phyloP scores from a whole-genome alignment of 1,284 basidiomycete species.

The Cerrena zonata region DNA sequence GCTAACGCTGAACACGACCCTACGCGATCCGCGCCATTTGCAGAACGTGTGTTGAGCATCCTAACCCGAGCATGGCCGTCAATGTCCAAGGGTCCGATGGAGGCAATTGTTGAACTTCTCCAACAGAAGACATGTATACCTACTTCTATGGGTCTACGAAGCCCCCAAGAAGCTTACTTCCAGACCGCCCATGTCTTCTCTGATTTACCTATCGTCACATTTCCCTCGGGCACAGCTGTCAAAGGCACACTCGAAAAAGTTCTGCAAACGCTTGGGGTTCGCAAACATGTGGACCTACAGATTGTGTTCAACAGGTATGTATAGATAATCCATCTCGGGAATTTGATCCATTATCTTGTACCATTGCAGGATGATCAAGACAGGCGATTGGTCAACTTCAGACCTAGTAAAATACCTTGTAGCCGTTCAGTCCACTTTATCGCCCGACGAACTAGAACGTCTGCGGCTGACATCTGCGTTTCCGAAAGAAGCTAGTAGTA shows the following conservation, averaged over 20 bases:
- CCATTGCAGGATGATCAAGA: constrained; percentile 75
- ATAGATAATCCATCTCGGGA: too few species aligned
- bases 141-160: constrained; percentile 73
- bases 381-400: constrained; percentile 74
- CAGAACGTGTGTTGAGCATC: constrained; percentile 74
- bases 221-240: constrained; percentile 63
- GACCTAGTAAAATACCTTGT: constrained; percentile 86
- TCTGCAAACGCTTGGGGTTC: constrained; percentile 75
- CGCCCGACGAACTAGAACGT: constrained; percentile 63
- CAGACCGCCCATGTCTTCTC: constrained; percentile 82
- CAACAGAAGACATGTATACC: constrained; percentile 73
- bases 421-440: constrained; percentile 73
- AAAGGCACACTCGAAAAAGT: constrained; percentile 78
- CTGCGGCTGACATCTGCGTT: constrained; percentile 81
- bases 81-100: constrained; percentile 54
- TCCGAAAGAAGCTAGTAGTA: constrained; percentile 46
- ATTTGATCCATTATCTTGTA: too few species aligned
- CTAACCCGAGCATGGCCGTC: constrained; percentile 76
- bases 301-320: constrained; percentile 75
- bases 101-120: constrained; percentile 55
- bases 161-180: constrained; percentile 81
- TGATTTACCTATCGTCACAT: constrained; percentile 77
- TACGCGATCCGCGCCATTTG: constrained; percentile 64
- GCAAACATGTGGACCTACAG: constrained; percentile 88
- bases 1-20: constrained; percentile 60